phyloP scores from a whole-genome alignment of 257 asterid species.

The Salvia miltiorrhiza region DNA sequence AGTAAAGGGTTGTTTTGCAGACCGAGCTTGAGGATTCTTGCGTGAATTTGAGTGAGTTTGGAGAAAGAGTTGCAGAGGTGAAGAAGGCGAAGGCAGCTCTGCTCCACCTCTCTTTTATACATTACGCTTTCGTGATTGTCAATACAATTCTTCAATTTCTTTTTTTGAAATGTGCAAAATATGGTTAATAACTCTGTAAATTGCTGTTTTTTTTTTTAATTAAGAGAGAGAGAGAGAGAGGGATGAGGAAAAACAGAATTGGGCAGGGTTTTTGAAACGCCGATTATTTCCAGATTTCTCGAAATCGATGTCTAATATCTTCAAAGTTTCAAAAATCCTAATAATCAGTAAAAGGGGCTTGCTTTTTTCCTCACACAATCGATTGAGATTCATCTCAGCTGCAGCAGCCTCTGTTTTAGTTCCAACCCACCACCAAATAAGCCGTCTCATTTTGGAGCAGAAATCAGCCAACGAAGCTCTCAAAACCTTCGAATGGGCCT shows the following conservation, averaged over 20 bases:
- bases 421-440: slow-evolving; percentile 63
- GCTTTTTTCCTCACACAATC: slow-evolving; percentile 22
- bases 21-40: slow-evolving; percentile 56
- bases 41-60: slow-evolving; percentile 62
- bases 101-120: slow-evolving; percentile 61
- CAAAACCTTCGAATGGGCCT: slow-evolving; percentile 92
- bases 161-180: too few species aligned
- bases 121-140: background rate
- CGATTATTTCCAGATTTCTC: too few species aligned
- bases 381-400: slow-evolving; percentile 35
- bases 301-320: slow-evolving; percentile 33
- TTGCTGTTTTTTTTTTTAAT: too few species aligned
- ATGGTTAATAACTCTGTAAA: too few species aligned
- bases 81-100: slow-evolving; percentile 58
- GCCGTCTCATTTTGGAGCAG: slow-evolving; percentile 69
- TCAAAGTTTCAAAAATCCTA: slow-evolving; percentile 6
- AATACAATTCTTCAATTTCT: too few species aligned
- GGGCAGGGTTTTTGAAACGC: too few species aligned
- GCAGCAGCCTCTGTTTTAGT: slow-evolving; percentile 35
- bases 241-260: too few species aligned
- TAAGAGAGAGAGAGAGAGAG: too few species aligned
- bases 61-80: slow-evolving; percentile 52
- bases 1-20: slow-evolving; percentile 53
- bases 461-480: slow-evolving; percentile 64
- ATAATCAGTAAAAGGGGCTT: slow-evolving; percentile 1